Conservation (phyloP, 768 basidiomycete genomes). For the Boletus vinaceobasis region DNA sequence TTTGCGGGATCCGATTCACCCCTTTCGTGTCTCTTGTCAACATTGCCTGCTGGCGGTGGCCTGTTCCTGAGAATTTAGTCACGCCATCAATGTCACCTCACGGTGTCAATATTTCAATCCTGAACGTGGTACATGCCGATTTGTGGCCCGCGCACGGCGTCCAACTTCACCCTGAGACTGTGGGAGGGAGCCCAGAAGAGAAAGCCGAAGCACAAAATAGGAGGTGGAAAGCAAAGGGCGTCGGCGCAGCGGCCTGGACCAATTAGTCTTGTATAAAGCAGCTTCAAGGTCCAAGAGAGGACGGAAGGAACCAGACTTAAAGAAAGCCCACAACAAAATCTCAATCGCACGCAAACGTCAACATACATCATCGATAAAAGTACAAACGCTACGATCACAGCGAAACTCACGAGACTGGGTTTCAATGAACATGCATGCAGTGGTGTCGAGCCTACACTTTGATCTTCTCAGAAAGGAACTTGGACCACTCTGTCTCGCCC, state of each 20-base stretch:
- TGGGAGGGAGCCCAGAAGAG: too few species aligned
- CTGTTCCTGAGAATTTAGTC: neutral
- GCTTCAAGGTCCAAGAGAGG: neutral
- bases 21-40: neutral
- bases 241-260: too few species aligned
- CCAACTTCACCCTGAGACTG: too few species aligned
- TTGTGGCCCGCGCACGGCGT: too few species aligned
- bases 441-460: conserved; percentile 26
- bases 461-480: conserved; percentile 65
- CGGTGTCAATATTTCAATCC: neutral
- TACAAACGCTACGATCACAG: neutral
- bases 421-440: neutral
- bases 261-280: too few species aligned
- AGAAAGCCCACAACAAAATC: neutral
- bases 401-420: neutral
- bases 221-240: too few species aligned
- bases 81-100: too few species aligned
- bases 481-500: conserved; percentile 77
- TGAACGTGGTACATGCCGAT: too few species aligned
- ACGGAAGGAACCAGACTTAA: neutral
- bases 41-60: neutral
- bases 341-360: neutral
- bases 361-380: neutral
- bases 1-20: neutral
- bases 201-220: too few species aligned